Evolutionary conservation across 352 stramenopile genomes (phyloP), one percentile per base, ranked within the genome.

Genomic region (Pythium phragmitis): DNA sequence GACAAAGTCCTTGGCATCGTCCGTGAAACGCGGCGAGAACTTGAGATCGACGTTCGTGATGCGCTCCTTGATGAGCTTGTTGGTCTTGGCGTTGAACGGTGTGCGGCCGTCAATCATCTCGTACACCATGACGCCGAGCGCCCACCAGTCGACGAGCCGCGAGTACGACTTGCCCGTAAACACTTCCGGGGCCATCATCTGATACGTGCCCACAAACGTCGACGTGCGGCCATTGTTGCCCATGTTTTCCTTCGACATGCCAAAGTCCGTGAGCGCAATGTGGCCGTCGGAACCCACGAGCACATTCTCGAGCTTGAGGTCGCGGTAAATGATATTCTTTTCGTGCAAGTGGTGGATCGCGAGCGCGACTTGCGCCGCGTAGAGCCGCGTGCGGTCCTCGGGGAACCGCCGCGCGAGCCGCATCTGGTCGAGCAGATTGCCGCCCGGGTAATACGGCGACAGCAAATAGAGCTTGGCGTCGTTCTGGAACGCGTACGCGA

Each of bases 171-270:
- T 90, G 60, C 85, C 85, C 26, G 72, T 78, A 21, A 98, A 88
- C 21, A 98, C 75, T 60, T 98, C 92, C 7, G 92, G 92, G 12
- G 92, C 89, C 77, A 98, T 94, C 77, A 96, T 96, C 71, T 98
- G 85, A 68, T 94, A 94, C 57, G 91, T 98, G 28, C 92, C 92
- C 23, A 96, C 92, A 63, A 98, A 96, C 13, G 92, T 97, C 7
- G 74, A 84, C 46, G 90, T 96, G 41, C 89, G 78, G 17, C 80
- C 75, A 43, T 77, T 63, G 28, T 80, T 77, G n/a, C 73, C 89
- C 73, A 99, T 98, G 53, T 98, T 97, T 67, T 99, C 97, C 73
- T 99, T 99, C 9, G 91, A 98, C 71, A 99, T 93, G n/a, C 97
- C 98, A 77, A 99, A 99, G 77, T 99, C 97, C 47, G 97, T 99